Evolutionary conservation across 345 rosid genomes (phyloP), one percentile per base, ranked within the genome.

Genomic region (Eucalyptus sp.): DNA sequence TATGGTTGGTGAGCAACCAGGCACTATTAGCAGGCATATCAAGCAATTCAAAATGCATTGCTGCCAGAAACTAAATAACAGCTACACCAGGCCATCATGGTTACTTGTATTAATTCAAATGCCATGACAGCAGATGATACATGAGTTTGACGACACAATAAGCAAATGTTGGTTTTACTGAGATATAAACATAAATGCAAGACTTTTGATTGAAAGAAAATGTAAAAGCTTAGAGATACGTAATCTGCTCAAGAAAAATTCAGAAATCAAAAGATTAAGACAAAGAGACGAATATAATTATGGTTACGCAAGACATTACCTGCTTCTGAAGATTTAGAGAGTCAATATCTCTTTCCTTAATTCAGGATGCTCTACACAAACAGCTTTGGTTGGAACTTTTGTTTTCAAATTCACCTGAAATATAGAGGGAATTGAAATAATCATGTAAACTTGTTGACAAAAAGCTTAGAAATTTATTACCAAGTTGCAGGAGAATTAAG

Each of bases 321-420:
- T 97, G 97, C 91, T 98, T 98, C 92, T 98, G 99, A 91, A 98
- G 98, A 95, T 95, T 98, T 71, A 96, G 91, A 96, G 92, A 71
- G 96, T 95, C 91, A 96, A 88, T 87, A 98, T 95, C 92, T 98
- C 99, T 91, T 96, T 97, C 88, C 99, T 95, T 90, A 98, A 87
- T 91, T 98, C 98, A 89, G 96, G 99, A 94, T 96, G 99, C 95
- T 96, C 98, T 1, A 95, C 98, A 92, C 99, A 98, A 91, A 98
- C 99, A 89, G 98, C 97, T 94, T 96, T 98, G 6, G 99, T 98
- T 86, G 98, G 99, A 86, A 98, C 97, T 91, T 93, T 95, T 89
- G 98, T 99, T 92, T 97, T 96, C 90, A 97, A 92, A 93, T 95
- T 96, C 88, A 97, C 96, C 99, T 96, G 96, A 87, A 54, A 50